These are phyloP conservation scores for Biscutella laevigata DNA, from an alignment of 441 rosid genomes.

Conservation along the genomic window DNA sequence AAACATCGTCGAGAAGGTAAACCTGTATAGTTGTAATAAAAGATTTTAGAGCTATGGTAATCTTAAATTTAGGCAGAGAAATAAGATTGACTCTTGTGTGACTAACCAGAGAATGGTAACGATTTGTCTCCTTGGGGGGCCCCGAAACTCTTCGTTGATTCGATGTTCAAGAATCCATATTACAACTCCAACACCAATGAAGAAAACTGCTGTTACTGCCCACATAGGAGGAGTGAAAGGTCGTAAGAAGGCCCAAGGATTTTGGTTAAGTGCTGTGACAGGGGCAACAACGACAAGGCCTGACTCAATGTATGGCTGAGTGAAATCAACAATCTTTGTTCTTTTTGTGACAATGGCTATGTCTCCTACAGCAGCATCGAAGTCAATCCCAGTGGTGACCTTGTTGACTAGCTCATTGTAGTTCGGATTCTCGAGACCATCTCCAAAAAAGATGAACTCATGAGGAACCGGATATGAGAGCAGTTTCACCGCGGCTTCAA, in stretches of 20 bases:
- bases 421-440: slow-evolving; percentile 63
- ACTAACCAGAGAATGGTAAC: slow-evolving; percentile 79
- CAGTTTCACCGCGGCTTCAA: slow-evolving; percentile 56
- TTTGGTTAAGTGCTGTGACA: slow-evolving; percentile 45
- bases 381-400: slow-evolving; percentile 55
- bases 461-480: slow-evolving; percentile 86
- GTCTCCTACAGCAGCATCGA: slow-evolving; percentile 83
- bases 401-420: slow-evolving; percentile 46
- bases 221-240: slow-evolving; percentile 88
- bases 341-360: slow-evolving; percentile 68
- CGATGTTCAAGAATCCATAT: slow-evolving; percentile 94
- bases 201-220: slow-evolving; percentile 62
- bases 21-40: slow-evolving; percentile 52
- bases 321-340: slow-evolving; percentile 69
- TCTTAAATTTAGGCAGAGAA: background rate
- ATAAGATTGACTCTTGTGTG: slow-evolving; percentile 3
- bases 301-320: slow-evolving; percentile 87
- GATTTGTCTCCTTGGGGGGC: slow-evolving; percentile 71
- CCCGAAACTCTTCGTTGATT: slow-evolving; percentile 74
- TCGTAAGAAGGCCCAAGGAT: slow-evolving; percentile 66
- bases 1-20: slow-evolving; percentile 86
- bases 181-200: slow-evolving; percentile 70
- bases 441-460: slow-evolving; percentile 62
- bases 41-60: background rate
- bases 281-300: slow-evolving; percentile 95